phyloP scores from a whole-genome alignment of 2,329 filamentous ascomycete genomes.

The Sporothrix brasiliensis region DNA sequence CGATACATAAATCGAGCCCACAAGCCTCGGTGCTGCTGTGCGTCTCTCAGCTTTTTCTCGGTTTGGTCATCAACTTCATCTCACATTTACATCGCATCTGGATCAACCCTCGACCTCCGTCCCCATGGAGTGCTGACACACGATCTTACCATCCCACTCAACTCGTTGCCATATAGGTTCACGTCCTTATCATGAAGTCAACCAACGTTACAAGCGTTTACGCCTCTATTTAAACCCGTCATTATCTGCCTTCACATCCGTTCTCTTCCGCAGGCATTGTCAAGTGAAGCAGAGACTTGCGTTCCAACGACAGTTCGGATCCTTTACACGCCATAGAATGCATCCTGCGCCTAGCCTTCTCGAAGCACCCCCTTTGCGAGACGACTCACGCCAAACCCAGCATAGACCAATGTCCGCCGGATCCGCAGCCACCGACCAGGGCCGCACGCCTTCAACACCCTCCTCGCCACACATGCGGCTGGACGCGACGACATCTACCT shows the following conservation, averaged over 20 bases:
- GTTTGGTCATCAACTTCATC: neutral
- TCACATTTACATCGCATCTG: neutral
- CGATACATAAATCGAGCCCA: neutral
- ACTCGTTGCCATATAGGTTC: neutral
- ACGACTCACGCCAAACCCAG: conserved; percentile 37
- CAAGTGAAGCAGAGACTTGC: neutral
- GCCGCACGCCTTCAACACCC: conserved; percentile 38
- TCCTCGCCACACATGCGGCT: conserved; percentile 47
- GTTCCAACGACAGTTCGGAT: neutral
- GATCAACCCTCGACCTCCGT: neutral
- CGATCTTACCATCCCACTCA: neutral
- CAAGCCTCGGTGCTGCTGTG: neutral
- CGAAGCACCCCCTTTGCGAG: conserved; percentile 41
- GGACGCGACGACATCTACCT: conserved; percentile 58
- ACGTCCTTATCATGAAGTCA: conserved; percentile 7
- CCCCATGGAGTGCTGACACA: conserved; percentile 28
- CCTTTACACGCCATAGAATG: conserved; percentile 37
- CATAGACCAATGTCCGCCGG: conserved; percentile 36
- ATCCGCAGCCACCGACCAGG: conserved; percentile 33
- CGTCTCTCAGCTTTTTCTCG: neutral
- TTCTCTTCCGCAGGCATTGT: neutral
- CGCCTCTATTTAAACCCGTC: neutral
- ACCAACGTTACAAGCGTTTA: neutral
- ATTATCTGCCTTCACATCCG: no score
- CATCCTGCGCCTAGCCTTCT: conserved; percentile 42